These are phyloP conservation scores for Penicillium sp. DNA, from an alignment of 2,329 filamentous ascomycete genomes.

Conservation along the genomic window DNA sequence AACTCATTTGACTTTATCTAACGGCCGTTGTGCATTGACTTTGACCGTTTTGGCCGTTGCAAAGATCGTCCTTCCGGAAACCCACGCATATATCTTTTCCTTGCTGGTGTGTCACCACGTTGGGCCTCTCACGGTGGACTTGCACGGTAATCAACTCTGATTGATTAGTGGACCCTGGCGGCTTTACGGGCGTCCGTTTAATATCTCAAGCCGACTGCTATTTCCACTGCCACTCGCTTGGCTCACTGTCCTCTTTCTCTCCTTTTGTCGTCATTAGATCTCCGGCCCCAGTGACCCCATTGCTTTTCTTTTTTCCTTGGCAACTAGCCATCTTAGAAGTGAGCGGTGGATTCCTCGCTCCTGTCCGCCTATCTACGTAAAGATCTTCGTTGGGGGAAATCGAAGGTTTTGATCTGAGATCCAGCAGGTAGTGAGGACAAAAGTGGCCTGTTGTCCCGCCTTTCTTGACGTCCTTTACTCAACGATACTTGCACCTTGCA, in stretches of 20 bases:
- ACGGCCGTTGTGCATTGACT: not conserved
- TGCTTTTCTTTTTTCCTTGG: slow-evolving; percentile 15
- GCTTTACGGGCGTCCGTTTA: slow-evolving; percentile 20
- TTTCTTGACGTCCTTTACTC: slow-evolving; percentile 6
- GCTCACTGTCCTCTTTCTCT: slow-evolving; percentile 12
- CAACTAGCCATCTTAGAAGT: slow-evolving; percentile 7
- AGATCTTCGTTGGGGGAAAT: slow-evolving; percentile 16
- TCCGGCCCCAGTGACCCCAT: slow-evolving; percentile 15
- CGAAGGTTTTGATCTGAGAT: slow-evolving; percentile 16
- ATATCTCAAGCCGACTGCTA: slow-evolving; percentile 26
- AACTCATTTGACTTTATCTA: not conserved
- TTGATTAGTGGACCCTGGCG: slow-evolving; percentile 25
- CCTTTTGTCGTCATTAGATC: slow-evolving; percentile 17
- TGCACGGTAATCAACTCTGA: slow-evolving; percentile 9
- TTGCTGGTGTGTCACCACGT: not conserved
- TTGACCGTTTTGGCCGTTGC: slow-evolving; percentile 19
- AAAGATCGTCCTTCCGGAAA: slow-evolving; percentile 14
- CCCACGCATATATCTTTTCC: slow-evolving; percentile 6
- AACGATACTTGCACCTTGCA: slow-evolving; percentile 4
- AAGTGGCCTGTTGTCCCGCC: slow-evolving; percentile 9
- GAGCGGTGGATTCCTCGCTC: slow-evolving; percentile 13
- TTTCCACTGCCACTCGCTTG: slow-evolving; percentile 36
- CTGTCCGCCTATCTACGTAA: slow-evolving; percentile 24
- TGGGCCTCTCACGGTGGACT: not conserved
- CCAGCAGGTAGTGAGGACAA: slow-evolving; percentile 5